These are phyloP conservation scores for Psilocybe sp. DNA, from an alignment of 768 basidiomycete genomes.

Conservation along the genomic window DNA sequence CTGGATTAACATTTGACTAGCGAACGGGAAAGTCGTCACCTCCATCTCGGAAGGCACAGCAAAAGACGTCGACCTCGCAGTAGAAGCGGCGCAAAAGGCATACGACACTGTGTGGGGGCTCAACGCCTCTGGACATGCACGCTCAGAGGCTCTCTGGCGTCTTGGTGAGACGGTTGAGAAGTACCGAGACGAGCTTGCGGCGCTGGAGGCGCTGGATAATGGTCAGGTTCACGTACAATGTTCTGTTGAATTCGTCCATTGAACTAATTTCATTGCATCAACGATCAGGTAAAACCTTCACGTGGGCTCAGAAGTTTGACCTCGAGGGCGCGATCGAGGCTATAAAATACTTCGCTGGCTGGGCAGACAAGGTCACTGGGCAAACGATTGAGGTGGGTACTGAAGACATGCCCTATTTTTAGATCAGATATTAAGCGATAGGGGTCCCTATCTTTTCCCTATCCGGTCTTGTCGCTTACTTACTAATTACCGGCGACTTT, in stretches of 20 bases:
- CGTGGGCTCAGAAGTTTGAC: constrained; percentile 44
- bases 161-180: constrained; percentile 37
- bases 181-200: constrained; percentile 61
- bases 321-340: constrained; percentile 40
- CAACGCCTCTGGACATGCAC: too few species aligned
- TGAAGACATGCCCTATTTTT: neutral
- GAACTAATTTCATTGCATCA: neutral
- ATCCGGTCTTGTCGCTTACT: too few species aligned
- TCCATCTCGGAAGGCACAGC: too few species aligned
- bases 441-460: neutral
- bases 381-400: constrained; percentile 59
- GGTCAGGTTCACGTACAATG: constrained; percentile 30
- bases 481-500: too few species aligned
- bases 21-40: too few species aligned
- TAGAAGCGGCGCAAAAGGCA: too few species aligned
- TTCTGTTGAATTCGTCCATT: neutral
- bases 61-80: too few species aligned
- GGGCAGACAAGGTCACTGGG: constrained; percentile 82
- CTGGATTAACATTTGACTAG: too few species aligned
- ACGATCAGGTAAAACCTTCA: constrained; percentile 52
- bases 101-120: too few species aligned
- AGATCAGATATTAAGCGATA: neutral
- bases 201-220: constrained; percentile 68
- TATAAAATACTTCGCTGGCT: constrained; percentile 81
- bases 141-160: too few species aligned